Percentiles rank a stretch among this genome's conserved stretches.
phyloP scores from a whole-genome alignment of 805 yeast genomes.

The Yarrowia yakushimensis region DNA sequence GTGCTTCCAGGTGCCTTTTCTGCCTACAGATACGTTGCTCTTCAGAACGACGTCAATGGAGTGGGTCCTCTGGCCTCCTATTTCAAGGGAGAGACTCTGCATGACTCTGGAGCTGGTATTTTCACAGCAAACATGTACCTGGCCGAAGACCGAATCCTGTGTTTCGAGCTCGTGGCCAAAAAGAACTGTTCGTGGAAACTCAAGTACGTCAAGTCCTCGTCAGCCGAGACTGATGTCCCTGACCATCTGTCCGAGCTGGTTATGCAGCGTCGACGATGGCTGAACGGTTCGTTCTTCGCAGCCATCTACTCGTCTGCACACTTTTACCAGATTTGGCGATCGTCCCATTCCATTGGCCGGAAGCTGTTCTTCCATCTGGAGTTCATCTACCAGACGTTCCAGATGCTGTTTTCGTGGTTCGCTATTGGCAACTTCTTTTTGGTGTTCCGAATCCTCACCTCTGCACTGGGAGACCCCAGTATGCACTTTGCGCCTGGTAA shows the following conservation, averaged over 20 bases:
- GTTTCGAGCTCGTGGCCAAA: constrained; percentile 94
- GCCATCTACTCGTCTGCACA: constrained; percentile 83
- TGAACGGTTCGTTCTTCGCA: constrained; percentile 94
- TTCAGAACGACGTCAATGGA: constrained; percentile 63
- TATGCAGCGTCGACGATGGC: constrained; percentile 92
- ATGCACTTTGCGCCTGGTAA: constrained; percentile 69
- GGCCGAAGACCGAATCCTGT: constrained; percentile 93
- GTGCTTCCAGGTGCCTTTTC: constrained; percentile 97
- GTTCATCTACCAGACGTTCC: constrained; percentile 70
- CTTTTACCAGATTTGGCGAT: constrained; percentile 68
- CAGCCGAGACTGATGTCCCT: constrained; percentile 95
- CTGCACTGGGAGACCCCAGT: constrained; percentile 62
- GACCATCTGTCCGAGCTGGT: constrained; percentile 81
- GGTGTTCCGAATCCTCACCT: constrained; percentile 83
- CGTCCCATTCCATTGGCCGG: constrained; percentile 64
- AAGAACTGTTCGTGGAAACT: constrained; percentile 67
- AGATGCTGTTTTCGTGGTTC: constrained; percentile 84
- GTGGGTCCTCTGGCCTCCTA: constrained; percentile 84
- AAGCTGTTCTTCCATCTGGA: constrained; percentile 73
- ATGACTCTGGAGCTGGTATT: constrained; percentile 66
- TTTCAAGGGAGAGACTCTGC: constrained; percentile 85
- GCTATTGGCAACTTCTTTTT: constrained; percentile 85
- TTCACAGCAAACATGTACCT: constrained; percentile 95
- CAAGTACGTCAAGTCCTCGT: constrained; percentile 80
- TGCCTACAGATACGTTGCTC: constrained; percentile 83